Evolutionary conservation across 2,329 filamentous ascomycete species (phyloP).

Genomic region (Exophiala bonariae): DNA sequence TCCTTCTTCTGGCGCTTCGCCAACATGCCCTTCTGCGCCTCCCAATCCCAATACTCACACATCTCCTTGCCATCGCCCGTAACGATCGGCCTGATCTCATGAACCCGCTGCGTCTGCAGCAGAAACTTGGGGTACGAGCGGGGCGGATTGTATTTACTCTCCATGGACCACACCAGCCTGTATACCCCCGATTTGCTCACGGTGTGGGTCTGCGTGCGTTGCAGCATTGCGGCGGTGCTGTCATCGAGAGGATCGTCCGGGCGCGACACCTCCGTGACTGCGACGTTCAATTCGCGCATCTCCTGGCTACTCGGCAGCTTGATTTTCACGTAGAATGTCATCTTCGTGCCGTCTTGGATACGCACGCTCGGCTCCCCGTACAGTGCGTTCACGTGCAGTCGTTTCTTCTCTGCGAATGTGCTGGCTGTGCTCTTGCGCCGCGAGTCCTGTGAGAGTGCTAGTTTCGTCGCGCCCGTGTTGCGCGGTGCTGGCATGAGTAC

Average conservation of each 20-base stretch:
- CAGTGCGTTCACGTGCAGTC: conserved; percentile 22
- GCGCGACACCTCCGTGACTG: conserved; percentile 26
- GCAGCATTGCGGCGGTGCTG: conserved; percentile 17
- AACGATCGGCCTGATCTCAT: conserved; percentile 45
- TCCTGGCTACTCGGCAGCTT: conserved; percentile 31
- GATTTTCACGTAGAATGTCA: conserved; percentile 48
- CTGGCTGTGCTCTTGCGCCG: conserved; percentile 13
- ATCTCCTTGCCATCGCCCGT: conserved; percentile 37
- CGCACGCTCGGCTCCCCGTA: conserved; percentile 28
- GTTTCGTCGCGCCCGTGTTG: conserved; percentile 16
- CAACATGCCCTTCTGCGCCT: conserved; percentile 43
- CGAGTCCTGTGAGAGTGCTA: conserved; percentile 11
- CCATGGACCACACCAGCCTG: conserved; percentile 36
- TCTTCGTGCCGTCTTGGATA: conserved; percentile 41
- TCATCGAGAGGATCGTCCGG: conserved; percentile 26
- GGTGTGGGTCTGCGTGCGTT: conserved; percentile 28
- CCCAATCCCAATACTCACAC: conserved; percentile 39
- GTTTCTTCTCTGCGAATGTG: background rate
- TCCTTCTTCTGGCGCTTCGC: conserved; percentile 45
- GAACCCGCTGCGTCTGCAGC: conserved; percentile 46
- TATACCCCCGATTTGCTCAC: conserved; percentile 22
- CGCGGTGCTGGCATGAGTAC: conserved; percentile 19
- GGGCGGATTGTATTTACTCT: conserved; percentile 32
- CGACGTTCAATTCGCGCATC: conserved; percentile 18
- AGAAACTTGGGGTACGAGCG: conserved; percentile 36